phyloP scores from a whole-genome alignment of 176 grass and related monocot genomes.

The Pontederia crassipes region DNA sequence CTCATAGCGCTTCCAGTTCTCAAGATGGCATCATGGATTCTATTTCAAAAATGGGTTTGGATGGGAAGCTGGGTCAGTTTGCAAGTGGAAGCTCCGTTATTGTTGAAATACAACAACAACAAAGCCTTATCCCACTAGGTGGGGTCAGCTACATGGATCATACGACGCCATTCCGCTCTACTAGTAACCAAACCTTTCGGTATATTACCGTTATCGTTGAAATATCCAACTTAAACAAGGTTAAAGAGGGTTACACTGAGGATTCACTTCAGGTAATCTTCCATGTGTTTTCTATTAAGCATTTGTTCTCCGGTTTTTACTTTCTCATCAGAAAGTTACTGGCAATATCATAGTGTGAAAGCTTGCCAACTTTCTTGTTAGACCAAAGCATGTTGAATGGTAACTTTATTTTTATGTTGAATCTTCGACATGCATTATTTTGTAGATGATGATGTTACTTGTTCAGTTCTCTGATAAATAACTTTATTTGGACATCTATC shows the following conservation, averaged over 20 bases:
- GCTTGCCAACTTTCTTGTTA: too few relatives aligned
- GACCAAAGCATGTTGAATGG: too few relatives aligned
- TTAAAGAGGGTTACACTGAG: constrained; percentile 97
- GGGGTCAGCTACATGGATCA: too few relatives aligned
- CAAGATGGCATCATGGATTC: constrained; percentile 65
- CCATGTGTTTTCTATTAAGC: constrained; percentile 7
- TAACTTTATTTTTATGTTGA: too few relatives aligned
- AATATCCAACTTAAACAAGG: constrained; percentile 95
- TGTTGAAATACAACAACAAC: constrained; percentile 86
- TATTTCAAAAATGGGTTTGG: constrained; percentile 77
- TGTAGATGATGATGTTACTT: too few relatives aligned
- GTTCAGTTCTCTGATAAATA: too few relatives aligned
- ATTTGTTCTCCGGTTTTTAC: background rate
- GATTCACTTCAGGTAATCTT: constrained; percentile 79
- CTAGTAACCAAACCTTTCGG: too few relatives aligned
- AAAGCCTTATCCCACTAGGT: too few relatives aligned
- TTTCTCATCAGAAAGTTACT: constrained; percentile 1
- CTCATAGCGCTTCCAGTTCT: constrained; percentile 70
- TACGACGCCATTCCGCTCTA: too few relatives aligned
- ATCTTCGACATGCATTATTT: too few relatives aligned
- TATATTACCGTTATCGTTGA: constrained; percentile 84
- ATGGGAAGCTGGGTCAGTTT: constrained; percentile 69
- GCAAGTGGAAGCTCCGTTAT: constrained; percentile 86
- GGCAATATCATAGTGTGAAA: too few relatives aligned
- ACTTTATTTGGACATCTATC: too few relatives aligned